Conservation (phyloP, 2,329 filamentous ascomycete species). For the Penicillium aurantiogriseum region DNA sequence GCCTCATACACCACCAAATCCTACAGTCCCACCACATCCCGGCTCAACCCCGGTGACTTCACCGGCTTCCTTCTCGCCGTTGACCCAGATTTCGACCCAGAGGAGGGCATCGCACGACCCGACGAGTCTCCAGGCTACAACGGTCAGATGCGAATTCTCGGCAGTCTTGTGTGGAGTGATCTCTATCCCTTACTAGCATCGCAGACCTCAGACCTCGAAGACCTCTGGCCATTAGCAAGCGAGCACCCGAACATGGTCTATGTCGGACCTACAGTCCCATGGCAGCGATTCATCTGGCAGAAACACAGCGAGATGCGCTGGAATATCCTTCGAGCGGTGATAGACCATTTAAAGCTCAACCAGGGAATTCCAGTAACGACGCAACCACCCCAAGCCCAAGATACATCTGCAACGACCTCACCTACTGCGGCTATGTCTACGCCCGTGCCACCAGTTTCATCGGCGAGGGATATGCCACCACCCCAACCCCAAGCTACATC, state of each 20-base stretch:
- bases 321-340: constrained; percentile 1
- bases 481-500: neutral
- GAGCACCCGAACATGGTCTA: constrained; percentile 31
- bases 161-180: constrained; percentile 32
- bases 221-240: constrained; percentile 31
- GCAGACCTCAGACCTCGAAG: constrained; percentile 16
- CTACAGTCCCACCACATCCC: constrained; percentile 7
- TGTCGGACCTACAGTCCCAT: constrained; percentile 21
- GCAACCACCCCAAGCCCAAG: neutral
- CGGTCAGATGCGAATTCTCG: constrained; percentile 30
- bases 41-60: constrained; percentile 19
- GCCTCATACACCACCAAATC: constrained; percentile 16
- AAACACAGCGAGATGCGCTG: constrained; percentile 10
- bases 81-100: constrained; percentile 22
- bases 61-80: constrained; percentile 25
- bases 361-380: neutral
- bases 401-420: neutral
- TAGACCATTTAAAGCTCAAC: constrained; percentile 8
- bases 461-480: neutral
- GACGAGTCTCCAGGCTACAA: constrained; percentile 23
- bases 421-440: neutral
- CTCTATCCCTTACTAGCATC: constrained; percentile 22
- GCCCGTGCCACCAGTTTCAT: neutral
- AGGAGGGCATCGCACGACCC: constrained; percentile 6
- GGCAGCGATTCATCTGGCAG: constrained; percentile 12